phyloP scores from a whole-genome alignment of 2,329 filamentous ascomycete species.

The Stagonosporopsis vannaccii region DNA sequence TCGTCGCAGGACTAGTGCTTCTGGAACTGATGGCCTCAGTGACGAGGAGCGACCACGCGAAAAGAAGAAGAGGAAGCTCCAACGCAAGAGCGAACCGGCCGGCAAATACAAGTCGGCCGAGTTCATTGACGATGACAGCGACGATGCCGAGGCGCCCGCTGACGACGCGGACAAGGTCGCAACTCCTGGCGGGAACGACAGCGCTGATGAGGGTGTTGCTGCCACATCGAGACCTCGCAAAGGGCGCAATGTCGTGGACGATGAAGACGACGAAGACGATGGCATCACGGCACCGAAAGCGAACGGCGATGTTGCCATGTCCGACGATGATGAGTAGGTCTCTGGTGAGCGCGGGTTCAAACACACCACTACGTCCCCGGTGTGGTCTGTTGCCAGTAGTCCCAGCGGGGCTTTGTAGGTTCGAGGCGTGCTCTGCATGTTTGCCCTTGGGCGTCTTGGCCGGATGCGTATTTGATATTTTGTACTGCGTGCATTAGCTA shows the following conservation, averaged over 20 bases:
- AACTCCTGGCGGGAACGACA: slow-evolving; percentile 18
- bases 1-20: slow-evolving; percentile 46
- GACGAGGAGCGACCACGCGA: slow-evolving; percentile 67
- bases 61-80: slow-evolving; percentile 69
- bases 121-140: slow-evolving; percentile 71
- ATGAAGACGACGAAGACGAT: slow-evolving; percentile 44
- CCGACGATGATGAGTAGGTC: slow-evolving; percentile 40
- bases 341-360: not conserved
- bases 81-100: slow-evolving; percentile 57
- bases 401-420: not conserved
- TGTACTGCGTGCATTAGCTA: slow-evolving; percentile 23
- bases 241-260: slow-evolving; percentile 42
- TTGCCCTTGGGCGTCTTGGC: not conserved
- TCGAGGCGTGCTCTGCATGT: not conserved
- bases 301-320: slow-evolving; percentile 35
- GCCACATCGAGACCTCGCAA: slow-evolving; percentile 39
- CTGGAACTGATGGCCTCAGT: slow-evolving; percentile 52
- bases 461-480: slow-evolving; percentile 3
- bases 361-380: not conserved
- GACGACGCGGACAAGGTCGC: slow-evolving; percentile 24
- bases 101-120: slow-evolving; percentile 87
- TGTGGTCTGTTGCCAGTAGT: not conserved
- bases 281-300: slow-evolving; percentile 30
- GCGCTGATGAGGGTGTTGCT: slow-evolving; percentile 35
- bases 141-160: slow-evolving; percentile 32